Conservation (phyloP, 805 yeast species). For the Candida pini region DNA sequence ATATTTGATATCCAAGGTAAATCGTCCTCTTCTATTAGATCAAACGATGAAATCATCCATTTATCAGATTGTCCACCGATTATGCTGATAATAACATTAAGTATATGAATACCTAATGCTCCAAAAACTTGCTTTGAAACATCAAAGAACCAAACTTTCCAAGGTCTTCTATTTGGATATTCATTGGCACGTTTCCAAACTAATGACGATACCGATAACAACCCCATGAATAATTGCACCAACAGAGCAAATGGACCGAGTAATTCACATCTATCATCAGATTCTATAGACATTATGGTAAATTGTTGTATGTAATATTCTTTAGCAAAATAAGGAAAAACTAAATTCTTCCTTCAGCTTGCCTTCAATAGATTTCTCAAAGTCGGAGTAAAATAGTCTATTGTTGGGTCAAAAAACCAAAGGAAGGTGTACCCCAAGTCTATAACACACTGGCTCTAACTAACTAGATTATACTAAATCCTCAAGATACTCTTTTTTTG, state of each 20-base stretch:
- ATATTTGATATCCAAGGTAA: too few species aligned
- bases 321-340: too few species aligned
- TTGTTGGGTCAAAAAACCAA: too few species aligned
- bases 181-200: constrained; percentile 75
- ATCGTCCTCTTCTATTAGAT: too few species aligned
- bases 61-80: constrained; percentile 34
- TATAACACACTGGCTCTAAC: too few species aligned
- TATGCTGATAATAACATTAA: constrained; percentile 70
- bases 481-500: too few species aligned
- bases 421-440: too few species aligned
- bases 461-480: too few species aligned
- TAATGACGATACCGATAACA: constrained; percentile 67
- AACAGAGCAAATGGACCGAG: constrained; percentile 83
- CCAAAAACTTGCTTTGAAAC: constrained; percentile 88
- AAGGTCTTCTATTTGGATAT: constrained; percentile 72
- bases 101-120: constrained; percentile 73
- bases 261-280: constrained; percentile 47
- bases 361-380: too few species aligned
- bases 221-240: constrained; percentile 73
- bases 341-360: too few species aligned
- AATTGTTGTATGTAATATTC: too few species aligned
- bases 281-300: not conserved
- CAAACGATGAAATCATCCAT: constrained; percentile 7
- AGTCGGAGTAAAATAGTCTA: too few species aligned
- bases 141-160: constrained; percentile 86